These are phyloP conservation scores for Coemansia biformis DNA, from an alignment of 192 early-diverging fungal species.

Conservation along the genomic window DNA sequence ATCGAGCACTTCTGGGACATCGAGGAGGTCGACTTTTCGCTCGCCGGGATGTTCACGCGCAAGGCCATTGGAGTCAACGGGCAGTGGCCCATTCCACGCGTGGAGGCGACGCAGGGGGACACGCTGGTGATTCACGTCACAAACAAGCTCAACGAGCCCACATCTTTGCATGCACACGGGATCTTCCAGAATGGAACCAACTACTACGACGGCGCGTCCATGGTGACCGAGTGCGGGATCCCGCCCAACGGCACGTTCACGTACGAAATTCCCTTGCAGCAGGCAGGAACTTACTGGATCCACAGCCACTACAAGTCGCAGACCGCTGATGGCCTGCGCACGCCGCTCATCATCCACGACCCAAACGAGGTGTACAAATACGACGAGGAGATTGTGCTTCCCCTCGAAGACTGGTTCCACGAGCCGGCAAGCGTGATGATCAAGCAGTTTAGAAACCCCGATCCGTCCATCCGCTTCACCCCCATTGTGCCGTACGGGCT, in stretches of 20 bases:
- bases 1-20: slow-evolving; percentile 60
- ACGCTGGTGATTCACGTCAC: slow-evolving; percentile 33
- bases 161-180: slow-evolving; percentile 70
- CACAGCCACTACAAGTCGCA: slow-evolving; percentile 65
- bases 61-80: slow-evolving; percentile 63
- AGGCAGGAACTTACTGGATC: slow-evolving; percentile 80
- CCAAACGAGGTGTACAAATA: slow-evolving; percentile 52
- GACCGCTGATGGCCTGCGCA: slow-evolving; percentile 73
- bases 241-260: slow-evolving; percentile 59
- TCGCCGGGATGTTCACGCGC: slow-evolving; percentile 57
- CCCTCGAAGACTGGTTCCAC: slow-evolving; percentile 70
- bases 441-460: slow-evolving; percentile 54
- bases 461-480: slow-evolving; percentile 22
- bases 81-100: slow-evolving; percentile 54
- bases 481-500: slow-evolving; percentile 29
- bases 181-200: slow-evolving; percentile 69
- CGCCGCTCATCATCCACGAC: slow-evolving; percentile 57
- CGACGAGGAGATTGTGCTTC: slow-evolving; percentile 63
- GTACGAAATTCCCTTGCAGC: slow-evolving; percentile 59
- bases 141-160: slow-evolving; percentile 57
- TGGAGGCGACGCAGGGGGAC: slow-evolving; percentile 22
- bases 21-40: slow-evolving; percentile 52
- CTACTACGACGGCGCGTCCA: slow-evolving; percentile 63
- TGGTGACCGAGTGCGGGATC: slow-evolving; percentile 70
- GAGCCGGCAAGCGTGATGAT: slow-evolving; percentile 52